These are phyloP conservation scores for Camellia japonica DNA, from an alignment of 148 eudicot species.

Conservation along the genomic window DNA sequence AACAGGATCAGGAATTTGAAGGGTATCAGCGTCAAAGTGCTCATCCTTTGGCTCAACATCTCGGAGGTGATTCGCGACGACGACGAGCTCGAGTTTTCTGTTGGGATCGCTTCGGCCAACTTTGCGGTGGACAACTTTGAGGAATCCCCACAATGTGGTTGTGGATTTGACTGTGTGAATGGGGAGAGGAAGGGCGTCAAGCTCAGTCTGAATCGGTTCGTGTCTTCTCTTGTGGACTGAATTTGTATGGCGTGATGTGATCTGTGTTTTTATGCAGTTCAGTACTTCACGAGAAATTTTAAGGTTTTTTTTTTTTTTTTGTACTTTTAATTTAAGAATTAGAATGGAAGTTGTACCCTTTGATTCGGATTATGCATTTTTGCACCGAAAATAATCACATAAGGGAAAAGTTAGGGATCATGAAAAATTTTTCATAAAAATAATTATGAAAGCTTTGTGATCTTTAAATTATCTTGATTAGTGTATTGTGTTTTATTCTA, in stretches of 20 bases:
- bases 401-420: too few species aligned
- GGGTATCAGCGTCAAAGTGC: conserved; percentile 42
- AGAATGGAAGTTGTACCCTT: too few species aligned
- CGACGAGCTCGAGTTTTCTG: conserved; percentile 40
- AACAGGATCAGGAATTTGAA: conserved; percentile 26
- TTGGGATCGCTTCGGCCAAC: conserved; percentile 42
- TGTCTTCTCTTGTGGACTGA: neutral
- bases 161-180: conserved; percentile 50
- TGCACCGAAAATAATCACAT: too few species aligned
- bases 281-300: too few species aligned
- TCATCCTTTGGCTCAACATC: conserved; percentile 41
- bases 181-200: neutral
- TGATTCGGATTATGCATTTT: too few species aligned
- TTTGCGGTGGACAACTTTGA: conserved; percentile 36
- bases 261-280: too few species aligned
- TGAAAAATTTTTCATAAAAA: too few species aligned
- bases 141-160: conserved; percentile 56
- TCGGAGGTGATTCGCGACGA: conserved; percentile 28
- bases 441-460: too few species aligned
- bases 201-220: conserved; percentile 1
- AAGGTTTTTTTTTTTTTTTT: too few species aligned
- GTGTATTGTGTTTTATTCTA: too few species aligned
- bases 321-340: too few species aligned
- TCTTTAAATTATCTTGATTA: too few species aligned
- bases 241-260: neutral